Evolutionary conservation across 2,329 filamentous ascomycete genomes (phyloP), one percentile per base, ranked within the genome.

Genomic region (Colletotrichum sansevieriae): DNA sequence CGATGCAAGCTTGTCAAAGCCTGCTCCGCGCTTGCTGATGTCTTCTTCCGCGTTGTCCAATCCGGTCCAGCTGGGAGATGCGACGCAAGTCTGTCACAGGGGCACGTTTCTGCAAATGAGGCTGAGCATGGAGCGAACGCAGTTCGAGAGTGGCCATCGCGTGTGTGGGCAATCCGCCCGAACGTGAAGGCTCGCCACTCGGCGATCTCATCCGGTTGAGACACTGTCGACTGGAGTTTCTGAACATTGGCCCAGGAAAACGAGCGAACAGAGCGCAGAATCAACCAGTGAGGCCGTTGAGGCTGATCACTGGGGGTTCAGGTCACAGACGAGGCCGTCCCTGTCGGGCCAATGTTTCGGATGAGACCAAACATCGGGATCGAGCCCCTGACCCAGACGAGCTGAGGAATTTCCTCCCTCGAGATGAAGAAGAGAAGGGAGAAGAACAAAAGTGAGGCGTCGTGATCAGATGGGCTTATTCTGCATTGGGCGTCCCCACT

Each of bases 281-380:
- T 46, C 7, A 56, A 73, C 75, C 74, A 76, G 75, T 51, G 63
- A 72, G 64, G 54, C 66, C 56, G 62, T 43, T 59, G 57, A 57
- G 56, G 54, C 63, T 49, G 66, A 59, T 41, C 44, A 35, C 35
- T n/a, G 33, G 44, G 52, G 18, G 18, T 18, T 12, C 3, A 33
- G 60, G 61, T 58, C 54, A 11, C 55, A 46, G 49, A 29, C 66
- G 52, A 61, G 52, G 67, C 35, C 54, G 51, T 64, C 68, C 68
- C 62, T 72, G 71, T 72, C 70, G 57, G 65, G 71, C 70, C 64
- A 68, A 68, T 72, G 72, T 73, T 73, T 73, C 65, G 70, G 65
- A 71, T 68, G 68, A 47, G 55, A 56, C 52, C 52, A 61, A 71
- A 66, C 61, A 66, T 69, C 43, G 62, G 66, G 57, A 49, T 54